These are phyloP conservation scores for Colletotrichum sp. DNA, from an alignment of 2,329 filamentous ascomycete genomes.

Conservation along the genomic window DNA sequence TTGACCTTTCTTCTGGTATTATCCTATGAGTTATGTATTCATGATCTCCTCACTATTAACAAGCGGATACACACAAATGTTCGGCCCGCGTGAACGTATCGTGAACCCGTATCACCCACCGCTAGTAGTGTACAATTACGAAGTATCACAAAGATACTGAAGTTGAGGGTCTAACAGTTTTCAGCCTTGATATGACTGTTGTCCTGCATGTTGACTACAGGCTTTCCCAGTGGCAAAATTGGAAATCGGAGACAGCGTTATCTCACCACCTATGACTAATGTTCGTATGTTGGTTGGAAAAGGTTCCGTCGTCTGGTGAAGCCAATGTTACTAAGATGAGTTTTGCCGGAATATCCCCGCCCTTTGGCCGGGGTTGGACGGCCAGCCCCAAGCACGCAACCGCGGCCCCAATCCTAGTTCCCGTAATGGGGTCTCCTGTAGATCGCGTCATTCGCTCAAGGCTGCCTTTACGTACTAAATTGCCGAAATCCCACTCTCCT, in stretches of 20 bases:
- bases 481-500: not conserved
- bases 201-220: not conserved
- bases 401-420: not conserved
- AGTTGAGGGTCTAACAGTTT: not conserved
- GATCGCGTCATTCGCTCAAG: not conserved
- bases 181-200: not conserved
- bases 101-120: not conserved
- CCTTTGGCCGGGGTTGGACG: not conserved
- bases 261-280: not conserved
- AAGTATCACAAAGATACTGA: not conserved
- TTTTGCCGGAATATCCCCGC: not conserved
- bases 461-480: not conserved
- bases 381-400: not conserved
- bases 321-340: not conserved
- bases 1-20: not conserved
- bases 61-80: not conserved
- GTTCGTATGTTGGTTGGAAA: not conserved
- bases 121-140: not conserved
- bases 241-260: not conserved
- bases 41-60: not conserved
- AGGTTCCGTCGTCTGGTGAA: not conserved
- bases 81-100: not conserved
- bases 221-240: not conserved
- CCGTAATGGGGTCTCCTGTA: not conserved
- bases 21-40: accelerated